Conservation (phyloP, 139 green algal species). For the Micractinium sp. region DNA sequence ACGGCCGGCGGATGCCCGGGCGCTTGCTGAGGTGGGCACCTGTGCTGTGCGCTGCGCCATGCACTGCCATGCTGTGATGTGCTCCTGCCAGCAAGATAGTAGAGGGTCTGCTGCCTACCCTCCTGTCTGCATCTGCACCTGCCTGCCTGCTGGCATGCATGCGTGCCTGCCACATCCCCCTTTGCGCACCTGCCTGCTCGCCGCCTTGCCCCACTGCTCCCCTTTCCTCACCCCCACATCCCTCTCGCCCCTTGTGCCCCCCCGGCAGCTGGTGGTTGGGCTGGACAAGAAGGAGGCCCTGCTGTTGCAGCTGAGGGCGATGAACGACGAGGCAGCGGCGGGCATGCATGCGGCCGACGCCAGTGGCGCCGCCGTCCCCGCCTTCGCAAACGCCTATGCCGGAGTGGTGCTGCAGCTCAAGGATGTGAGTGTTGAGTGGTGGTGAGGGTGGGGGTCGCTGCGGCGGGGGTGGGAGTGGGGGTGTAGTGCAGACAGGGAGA, state of each 20-base stretch:
- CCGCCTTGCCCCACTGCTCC: not conserved
- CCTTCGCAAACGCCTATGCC: constrained; percentile 67
- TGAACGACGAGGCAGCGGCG: constrained; percentile 70
- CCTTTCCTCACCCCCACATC: no score
- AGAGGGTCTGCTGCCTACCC: not conserved
- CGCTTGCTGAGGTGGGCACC: constrained; percentile 3
- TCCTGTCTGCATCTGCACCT: not conserved
- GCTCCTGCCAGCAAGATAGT: no score
- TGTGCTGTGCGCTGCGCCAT: not conserved
- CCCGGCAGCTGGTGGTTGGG: constrained; percentile 37
- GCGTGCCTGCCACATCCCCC: not conserved
- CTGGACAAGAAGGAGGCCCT: constrained; percentile 76
- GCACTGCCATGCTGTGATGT: not conserved
- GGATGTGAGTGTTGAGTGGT: constrained; percentile 8
- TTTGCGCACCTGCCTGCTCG: not conserved
- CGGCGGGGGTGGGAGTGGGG: no score
- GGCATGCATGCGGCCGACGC: constrained; percentile 53
- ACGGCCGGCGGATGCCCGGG: not conserved
- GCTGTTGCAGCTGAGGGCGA: constrained; percentile 61
- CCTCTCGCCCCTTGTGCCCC: no score
- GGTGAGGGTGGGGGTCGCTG: no score
- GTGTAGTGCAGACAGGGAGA: no score
- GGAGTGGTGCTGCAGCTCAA: constrained; percentile 54
- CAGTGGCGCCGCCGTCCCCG: not conserved
- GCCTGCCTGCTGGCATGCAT: not conserved